Conservation (phyloP, 2,329 filamentous ascomycete genomes). For the Colletotrichum agaves region DNA sequence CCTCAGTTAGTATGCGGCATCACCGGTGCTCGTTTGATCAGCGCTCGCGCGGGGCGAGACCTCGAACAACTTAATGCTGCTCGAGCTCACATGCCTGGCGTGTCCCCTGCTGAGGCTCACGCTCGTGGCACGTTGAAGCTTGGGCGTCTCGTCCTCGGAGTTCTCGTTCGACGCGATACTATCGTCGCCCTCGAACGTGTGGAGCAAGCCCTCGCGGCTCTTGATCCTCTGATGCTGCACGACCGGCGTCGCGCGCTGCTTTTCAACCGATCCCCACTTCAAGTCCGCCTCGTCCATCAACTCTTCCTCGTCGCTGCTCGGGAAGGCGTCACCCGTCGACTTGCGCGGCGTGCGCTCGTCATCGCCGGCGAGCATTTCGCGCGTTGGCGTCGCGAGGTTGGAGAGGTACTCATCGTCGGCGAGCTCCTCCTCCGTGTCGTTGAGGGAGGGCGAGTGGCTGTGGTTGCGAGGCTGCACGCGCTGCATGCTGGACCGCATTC, state of each 20-base stretch:
- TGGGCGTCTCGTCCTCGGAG: slow-evolving; percentile 49
- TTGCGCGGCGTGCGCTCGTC: slow-evolving; percentile 45
- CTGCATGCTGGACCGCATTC: slow-evolving; percentile 55
- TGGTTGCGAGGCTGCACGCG: slow-evolving; percentile 43
- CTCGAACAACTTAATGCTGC: slow-evolving; percentile 80
- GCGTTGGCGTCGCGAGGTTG: slow-evolving; percentile 35
- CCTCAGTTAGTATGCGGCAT: slow-evolving; percentile 20
- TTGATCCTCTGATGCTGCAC: slow-evolving; percentile 52
- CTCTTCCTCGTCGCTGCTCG: slow-evolving; percentile 70
- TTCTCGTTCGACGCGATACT: slow-evolving; percentile 42
- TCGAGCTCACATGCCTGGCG: slow-evolving; percentile 78
- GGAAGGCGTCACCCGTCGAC: slow-evolving; percentile 61
- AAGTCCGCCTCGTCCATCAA: slow-evolving; percentile 54
- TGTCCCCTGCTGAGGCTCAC: slow-evolving; percentile 74
- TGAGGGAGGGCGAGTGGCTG: slow-evolving; percentile 47
- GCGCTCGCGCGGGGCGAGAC: slow-evolving; percentile 67
- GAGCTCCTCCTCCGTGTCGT: slow-evolving; percentile 71
- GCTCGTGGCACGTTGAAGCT: slow-evolving; percentile 74
- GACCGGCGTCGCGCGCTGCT: slow-evolving; percentile 48
- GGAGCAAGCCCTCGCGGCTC: slow-evolving; percentile 64
- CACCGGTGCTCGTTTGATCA: slow-evolving; percentile 47
- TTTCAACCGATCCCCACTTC: slow-evolving; percentile 63
- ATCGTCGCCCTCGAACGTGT: slow-evolving; percentile 51
- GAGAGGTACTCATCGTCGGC: slow-evolving; percentile 81
- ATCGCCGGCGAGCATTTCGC: slow-evolving; percentile 39